These are phyloP conservation scores for Pichia sp. DNA, from an alignment of 1,139 yeast species.

Conservation along the genomic window DNA sequence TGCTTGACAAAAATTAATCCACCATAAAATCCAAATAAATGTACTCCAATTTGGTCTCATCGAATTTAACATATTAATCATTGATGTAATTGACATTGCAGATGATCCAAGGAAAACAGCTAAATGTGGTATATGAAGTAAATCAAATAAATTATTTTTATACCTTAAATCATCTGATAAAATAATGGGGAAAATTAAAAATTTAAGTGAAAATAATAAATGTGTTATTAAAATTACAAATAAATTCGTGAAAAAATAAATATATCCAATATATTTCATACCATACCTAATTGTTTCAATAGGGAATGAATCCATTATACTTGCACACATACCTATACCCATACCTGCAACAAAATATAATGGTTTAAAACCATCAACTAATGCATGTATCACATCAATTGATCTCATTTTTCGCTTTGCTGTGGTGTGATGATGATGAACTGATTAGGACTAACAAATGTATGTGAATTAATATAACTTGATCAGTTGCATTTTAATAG, in stretches of 20 bases:
- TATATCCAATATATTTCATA: conserved; percentile 40
- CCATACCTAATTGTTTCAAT: conserved; percentile 37
- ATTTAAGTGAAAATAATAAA: conserved; percentile 33
- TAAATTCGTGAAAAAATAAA: conserved; percentile 43
- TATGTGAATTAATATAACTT: no score
- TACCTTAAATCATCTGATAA: conserved; percentile 23
- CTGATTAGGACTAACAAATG: no score
- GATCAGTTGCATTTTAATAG: no score
- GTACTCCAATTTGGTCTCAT: conserved; percentile 31
- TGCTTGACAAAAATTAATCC: conserved; percentile 51
- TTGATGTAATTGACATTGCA: conserved; percentile 69
- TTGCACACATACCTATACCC: conserved; percentile 75
- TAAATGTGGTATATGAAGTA: conserved; percentile 42
- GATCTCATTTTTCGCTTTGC: background rate
- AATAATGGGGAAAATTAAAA: conserved; percentile 26
- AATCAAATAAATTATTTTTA: conserved; percentile 26
- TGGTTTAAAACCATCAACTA: conserved; percentile 38
- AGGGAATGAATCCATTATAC: conserved; percentile 57
- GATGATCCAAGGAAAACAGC: conserved; percentile 58
- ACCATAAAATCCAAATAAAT: conserved; percentile 57
- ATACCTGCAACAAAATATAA: conserved; percentile 66
- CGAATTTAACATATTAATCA: conserved; percentile 46
- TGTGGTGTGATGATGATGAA: no score
- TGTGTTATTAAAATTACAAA: conserved; percentile 39
- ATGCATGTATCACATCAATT: conserved; percentile 12